Conservation (phyloP, 2,329 filamentous ascomycete species). For the Dothiorella sarmentorum region DNA sequence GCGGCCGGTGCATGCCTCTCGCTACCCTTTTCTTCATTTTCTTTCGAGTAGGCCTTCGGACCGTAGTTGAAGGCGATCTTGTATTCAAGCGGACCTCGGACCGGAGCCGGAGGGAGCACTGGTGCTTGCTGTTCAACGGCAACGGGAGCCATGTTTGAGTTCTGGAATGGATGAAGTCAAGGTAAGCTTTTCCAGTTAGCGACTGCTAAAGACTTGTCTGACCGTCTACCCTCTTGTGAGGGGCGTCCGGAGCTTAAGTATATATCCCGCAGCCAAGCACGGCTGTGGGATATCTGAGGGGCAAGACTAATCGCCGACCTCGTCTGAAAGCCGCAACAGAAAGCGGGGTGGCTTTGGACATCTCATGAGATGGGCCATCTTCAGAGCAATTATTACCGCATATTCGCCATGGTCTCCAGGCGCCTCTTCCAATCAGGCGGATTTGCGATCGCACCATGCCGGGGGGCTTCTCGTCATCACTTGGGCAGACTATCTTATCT, state of each 20-base stretch:
- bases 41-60: slow-evolving; percentile 44
- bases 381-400: background rate
- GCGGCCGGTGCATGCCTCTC: slow-evolving; percentile 54
- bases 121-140: slow-evolving; percentile 6
- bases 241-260: slow-evolving; percentile 8
- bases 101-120: slow-evolving; percentile 11
- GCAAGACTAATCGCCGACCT: slow-evolving; percentile 1
- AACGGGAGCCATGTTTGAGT: slow-evolving; percentile 11
- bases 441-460: slow-evolving; percentile 8
- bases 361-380: background rate
- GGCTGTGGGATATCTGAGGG: background rate
- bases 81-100: slow-evolving; percentile 26
- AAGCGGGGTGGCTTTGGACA: slow-evolving; percentile 1
- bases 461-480: slow-evolving; percentile 13
- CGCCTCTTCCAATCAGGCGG: slow-evolving; percentile 10
- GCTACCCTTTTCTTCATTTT: slow-evolving; percentile 53
- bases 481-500: background rate
- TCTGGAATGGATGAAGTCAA: background rate
- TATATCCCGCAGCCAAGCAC: slow-evolving; percentile 5
- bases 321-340: background rate
- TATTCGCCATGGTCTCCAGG: background rate
- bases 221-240: background rate
- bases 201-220: background rate
- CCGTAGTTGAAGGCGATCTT: slow-evolving; percentile 45
- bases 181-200: background rate